Evolutionary conservation across 768 basidiomycete species (phyloP), one percentile per base, ranked within the genome.

Genomic region (Russula olivacea): DNA sequence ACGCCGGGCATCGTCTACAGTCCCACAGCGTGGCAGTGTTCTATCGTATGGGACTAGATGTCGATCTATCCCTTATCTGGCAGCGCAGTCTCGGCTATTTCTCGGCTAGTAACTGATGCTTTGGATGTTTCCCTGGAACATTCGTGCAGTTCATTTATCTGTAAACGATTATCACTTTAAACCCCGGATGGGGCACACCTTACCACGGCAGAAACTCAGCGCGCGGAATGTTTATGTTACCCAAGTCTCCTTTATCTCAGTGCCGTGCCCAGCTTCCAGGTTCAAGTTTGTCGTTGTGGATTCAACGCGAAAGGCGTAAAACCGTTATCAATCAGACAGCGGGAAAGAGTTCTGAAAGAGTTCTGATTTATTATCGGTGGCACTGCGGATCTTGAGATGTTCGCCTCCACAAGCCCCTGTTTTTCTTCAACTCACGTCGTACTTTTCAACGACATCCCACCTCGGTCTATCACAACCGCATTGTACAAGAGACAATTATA

Each of bases 41-140:
- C 28, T 40, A 36, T 55, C 43, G 47, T 10, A 25, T 36, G 43
- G n/a, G 43, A 30, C 45, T 10, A 50, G 40, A 30, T 45, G 23
- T 55, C 23, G 23, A 15, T 53, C 52, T 54, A 52, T 58, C 12
- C 55, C 61, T 59, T 60, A 60, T 64, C 58, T 19, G 43, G 32
- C 55, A 19, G 58, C 23, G 14, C 38, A 48, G 30, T 45, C 21
- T 51, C 63, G 63, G 63, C 55, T 60, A 55, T 55, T 55, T 64
- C 28, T 64, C 58, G 58, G 63, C 19, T 58, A 60, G 63, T 50
- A 45, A 55, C 54, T 50, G 54, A 60, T 55, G 49, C 32, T 45
- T 28, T 21, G 38, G 58, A 43, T 23, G 47, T 64, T 60, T 54
- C 15, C 48, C 32, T 51, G 49, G 63, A 64, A 64, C 58, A 60